Evolutionary conservation across 805 yeast genomes (phyloP), one percentile per base, ranked within the genome.

Genomic region (Hemisphaericaspora nanyangensis): DNA sequence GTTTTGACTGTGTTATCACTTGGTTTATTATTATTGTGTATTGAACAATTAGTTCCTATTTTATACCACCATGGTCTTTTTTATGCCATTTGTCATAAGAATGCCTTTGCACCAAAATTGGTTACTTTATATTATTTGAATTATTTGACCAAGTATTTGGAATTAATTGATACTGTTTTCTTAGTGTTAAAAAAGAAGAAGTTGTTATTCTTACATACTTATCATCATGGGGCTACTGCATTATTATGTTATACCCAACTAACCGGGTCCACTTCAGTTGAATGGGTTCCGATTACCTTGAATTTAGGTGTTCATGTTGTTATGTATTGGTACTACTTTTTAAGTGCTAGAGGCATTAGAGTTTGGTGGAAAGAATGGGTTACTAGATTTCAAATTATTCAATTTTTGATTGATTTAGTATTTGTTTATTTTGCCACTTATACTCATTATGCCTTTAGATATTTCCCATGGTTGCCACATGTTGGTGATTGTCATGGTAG

Each of bases 361-460:
- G 96, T 91, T 39, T 90, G 97, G 97, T 91, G 99, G 99, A 91
- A 93, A 71, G 95, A 90, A 72, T 91, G 96, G 96, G 96, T 91
- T 50, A 91, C 99, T 40, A 77, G 95, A 49, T 82, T 87, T 74
- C 99, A 91, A 73, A 91, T 91, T 68, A 71, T 86, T 55, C 99
- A 91, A 71, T 91, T 91, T 60, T 68, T 91, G 50, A 74, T 91
- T 57, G 99, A 91, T 65, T 77, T 91, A 58, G 79, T 74, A 31
- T 90, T 91, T 61, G 95, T 93, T 48, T 93, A 89, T 74, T 89
- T 86, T 64, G 96, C 96, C 37, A 84, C 95, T 40, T 91, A 87
- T 69, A 83, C 96, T 47, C 89, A 83, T 70, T 88, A 85, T 51
- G 90, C 93, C 29, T 71, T 72, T 60, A 75, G 72, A 44, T 88